Conservation (phyloP, 305 asterid species). For the Nicotiana rustica region DNA sequence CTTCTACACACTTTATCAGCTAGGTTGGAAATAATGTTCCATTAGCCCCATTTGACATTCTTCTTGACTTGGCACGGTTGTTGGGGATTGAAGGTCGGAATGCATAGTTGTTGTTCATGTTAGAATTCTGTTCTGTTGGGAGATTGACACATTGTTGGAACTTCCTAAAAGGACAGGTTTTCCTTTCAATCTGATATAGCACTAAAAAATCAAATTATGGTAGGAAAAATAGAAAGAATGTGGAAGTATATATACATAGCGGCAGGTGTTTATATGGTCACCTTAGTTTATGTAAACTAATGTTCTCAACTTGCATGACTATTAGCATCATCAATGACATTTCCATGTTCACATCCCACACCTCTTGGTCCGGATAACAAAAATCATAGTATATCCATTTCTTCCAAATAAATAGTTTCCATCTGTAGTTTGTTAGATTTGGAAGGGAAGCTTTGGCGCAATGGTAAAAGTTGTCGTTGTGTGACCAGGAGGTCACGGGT, state of each 20-base stretch:
- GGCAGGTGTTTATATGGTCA: neutral
- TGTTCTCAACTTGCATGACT: too few relatives aligned
- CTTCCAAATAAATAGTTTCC: neutral
- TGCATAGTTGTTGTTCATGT: neutral
- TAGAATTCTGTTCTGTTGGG: neutral
- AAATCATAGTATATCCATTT: neutral
- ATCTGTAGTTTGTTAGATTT: neutral
- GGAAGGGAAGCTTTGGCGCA: neutral
- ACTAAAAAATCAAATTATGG: neutral
- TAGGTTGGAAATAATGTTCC: slow-evolving; percentile 24
- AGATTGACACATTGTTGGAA: slow-evolving; percentile 10
- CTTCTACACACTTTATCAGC: neutral
- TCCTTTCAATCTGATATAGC: neutral
- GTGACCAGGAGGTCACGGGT: too few relatives aligned
- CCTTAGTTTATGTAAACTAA: too few relatives aligned
- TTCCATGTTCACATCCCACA: slow-evolving; percentile 6
- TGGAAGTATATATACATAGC: neutral
- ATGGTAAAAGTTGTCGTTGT: too few relatives aligned
- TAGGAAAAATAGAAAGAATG: neutral
- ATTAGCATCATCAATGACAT: neutral
- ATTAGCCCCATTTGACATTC: neutral
- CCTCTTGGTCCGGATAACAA: slow-evolving; percentile 21
- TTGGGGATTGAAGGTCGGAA: slow-evolving; percentile 3
- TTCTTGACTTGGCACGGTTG: neutral
- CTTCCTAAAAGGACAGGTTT: neutral